These are phyloP conservation scores for Prunus salicina DNA, from an alignment of 306 rosid species.

Conservation along the genomic window DNA sequence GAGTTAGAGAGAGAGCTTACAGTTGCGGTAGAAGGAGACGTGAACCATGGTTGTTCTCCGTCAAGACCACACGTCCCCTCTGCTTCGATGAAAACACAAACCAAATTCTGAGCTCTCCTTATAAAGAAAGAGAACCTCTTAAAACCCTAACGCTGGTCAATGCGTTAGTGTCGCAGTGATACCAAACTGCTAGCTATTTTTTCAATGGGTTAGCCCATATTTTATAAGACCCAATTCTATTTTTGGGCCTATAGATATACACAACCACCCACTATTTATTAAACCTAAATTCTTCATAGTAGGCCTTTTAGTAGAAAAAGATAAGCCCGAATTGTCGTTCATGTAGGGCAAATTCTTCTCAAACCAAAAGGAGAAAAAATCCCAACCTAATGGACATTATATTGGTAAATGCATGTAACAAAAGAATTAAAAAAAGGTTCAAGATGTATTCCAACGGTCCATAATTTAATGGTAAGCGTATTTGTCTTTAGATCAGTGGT, in stretches of 20 bases:
- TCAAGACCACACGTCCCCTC: neutral
- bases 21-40: constrained; percentile 52
- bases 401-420: too few species aligned
- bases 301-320: too few species aligned
- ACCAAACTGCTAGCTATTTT: neutral
- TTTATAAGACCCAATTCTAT: neutral
- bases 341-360: too few species aligned
- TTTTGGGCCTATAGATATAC: neutral
- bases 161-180: neutral
- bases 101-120: neutral
- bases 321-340: too few species aligned
- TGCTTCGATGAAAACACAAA: neutral
- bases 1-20: constrained; percentile 22
- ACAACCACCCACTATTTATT: neutral
- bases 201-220: neutral
- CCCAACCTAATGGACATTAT: too few species aligned
- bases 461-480: too few species aligned
- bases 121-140: neutral
- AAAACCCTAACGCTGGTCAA: constrained; percentile 34
- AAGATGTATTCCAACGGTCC: too few species aligned
- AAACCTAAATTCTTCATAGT: neutral
- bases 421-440: too few species aligned
- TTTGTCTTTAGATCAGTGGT: too few species aligned
- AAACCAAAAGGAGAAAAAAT: too few species aligned
- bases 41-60: constrained; percentile 47